phyloP scores from a whole-genome alignment of 768 basidiomycete species.

The Neoboletus brunneissimus region DNA sequence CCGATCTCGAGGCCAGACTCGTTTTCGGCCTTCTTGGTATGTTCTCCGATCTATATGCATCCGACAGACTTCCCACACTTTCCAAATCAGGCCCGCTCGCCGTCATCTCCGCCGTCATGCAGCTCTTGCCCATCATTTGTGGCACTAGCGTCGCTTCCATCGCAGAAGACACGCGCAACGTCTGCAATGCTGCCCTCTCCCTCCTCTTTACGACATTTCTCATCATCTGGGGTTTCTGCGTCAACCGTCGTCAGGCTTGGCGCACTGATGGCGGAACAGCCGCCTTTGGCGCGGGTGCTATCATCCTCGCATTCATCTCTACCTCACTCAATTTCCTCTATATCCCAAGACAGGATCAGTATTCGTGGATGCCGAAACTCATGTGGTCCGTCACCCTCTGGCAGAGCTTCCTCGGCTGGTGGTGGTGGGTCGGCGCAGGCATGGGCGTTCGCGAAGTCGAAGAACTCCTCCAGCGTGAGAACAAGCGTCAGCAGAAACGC shows the following conservation, averaged over 20 bases:
- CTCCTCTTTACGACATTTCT: conserved; percentile 89
- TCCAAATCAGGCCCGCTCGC: conserved; percentile 71
- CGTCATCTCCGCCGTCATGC: conserved; percentile 77
- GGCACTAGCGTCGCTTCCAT: conserved; percentile 42
- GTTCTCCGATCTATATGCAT: conserved; percentile 10
- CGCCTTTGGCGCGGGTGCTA: conserved; percentile 83
- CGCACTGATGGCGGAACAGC: conserved; percentile 95
- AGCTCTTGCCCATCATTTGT: conserved; percentile 65
- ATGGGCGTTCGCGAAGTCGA: conserved; percentile 75
- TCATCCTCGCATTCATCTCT: conserved; percentile 76
- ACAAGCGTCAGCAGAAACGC: conserved; percentile 52
- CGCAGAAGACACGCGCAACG: conserved; percentile 79
- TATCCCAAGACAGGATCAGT: conserved; percentile 78
- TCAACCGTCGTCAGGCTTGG: conserved; percentile 93
- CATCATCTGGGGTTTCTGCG: conserved; percentile 87
- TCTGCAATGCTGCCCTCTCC: conserved; percentile 95
- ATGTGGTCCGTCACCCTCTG: conserved; percentile 92
- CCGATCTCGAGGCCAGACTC: conserved; percentile 79
- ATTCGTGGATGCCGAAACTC: conserved; percentile 87
- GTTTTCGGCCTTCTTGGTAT: conserved; percentile 81
- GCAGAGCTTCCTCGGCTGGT: conserved; percentile 97
- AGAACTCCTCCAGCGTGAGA: conserved; percentile 52
- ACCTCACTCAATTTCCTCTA: conserved; percentile 88
- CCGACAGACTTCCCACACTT: not conserved
- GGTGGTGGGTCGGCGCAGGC: conserved; percentile 99